phyloP scores from a whole-genome alignment of 2,329 filamentous ascomycete genomes.

The Ceratocystis lukuohia region DNA sequence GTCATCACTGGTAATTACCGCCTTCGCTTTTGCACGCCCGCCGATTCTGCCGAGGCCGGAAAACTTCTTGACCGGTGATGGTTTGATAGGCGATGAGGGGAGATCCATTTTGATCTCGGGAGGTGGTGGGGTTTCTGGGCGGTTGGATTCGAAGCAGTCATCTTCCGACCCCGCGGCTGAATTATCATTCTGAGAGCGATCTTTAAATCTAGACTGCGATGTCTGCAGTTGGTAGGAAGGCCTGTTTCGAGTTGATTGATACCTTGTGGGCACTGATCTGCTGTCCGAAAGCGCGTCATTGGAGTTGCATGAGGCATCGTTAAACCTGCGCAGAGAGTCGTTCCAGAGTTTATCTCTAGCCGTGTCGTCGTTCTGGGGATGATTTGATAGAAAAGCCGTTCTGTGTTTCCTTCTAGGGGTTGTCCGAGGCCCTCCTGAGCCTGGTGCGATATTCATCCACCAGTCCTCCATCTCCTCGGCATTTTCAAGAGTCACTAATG shows the following conservation, averaged over 20 bases:
- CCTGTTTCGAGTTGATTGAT: neutral
- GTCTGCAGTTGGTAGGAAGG: neutral
- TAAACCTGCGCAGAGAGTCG: neutral
- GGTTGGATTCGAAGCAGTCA: slow-evolving; percentile 14
- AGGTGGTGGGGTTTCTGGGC: neutral
- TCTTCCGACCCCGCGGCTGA: slow-evolving; percentile 8
- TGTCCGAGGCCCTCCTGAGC: slow-evolving; percentile 5
- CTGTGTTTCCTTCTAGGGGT: neutral
- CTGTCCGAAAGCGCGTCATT: neutral
- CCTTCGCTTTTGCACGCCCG: neutral
- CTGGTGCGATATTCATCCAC: slow-evolving; percentile 14
- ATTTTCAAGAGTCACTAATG: neutral
- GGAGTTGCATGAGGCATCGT: neutral
- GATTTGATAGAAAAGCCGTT: neutral
- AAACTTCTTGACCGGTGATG: neutral
- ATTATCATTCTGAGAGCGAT: neutral
- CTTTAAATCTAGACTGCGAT: neutral
- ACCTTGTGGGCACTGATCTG: neutral
- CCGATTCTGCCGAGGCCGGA: slow-evolving; percentile 11
- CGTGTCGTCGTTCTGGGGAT: neutral
- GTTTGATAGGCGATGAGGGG: neutral
- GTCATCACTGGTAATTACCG: neutral
- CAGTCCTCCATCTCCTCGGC: slow-evolving; percentile 6
- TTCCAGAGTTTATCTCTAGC: neutral
- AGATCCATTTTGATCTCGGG: neutral